Evolutionary conservation across 176 grass and related monocot genomes (phyloP).

Genomic region (Echinochloa phyllopogon): DNA sequence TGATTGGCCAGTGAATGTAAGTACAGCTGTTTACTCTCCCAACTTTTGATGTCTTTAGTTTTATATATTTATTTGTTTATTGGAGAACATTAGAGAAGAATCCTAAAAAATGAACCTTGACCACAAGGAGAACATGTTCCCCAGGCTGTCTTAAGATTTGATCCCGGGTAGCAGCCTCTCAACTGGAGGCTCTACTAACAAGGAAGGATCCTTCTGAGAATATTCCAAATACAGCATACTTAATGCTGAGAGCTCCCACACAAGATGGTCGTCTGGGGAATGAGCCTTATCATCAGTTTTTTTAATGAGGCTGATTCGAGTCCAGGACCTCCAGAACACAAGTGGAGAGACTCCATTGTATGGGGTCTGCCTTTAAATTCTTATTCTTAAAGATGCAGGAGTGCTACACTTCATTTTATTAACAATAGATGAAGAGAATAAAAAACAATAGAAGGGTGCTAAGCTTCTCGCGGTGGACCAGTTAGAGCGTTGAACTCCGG

Average conservation of each 20-base stretch:
- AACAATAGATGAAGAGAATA: no score
- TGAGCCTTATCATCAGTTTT: not conserved
- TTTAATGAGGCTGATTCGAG: not conserved
- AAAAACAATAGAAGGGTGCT: no score
- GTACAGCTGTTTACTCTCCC: slow-evolving; percentile 8
- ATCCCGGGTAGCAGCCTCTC: not conserved
- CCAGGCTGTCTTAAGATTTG: not conserved
- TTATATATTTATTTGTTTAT: not conserved
- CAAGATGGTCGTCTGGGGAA: no score
- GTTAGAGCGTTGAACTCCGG: no score
- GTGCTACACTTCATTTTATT: no score
- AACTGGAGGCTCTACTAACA: not conserved
- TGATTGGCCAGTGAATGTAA: slow-evolving; percentile 77
- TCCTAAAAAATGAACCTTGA: not conserved
- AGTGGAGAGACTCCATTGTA: not conserved
- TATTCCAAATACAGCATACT: not conserved
- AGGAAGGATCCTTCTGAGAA: not conserved
- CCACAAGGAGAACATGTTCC: not conserved
- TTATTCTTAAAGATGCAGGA: no score
- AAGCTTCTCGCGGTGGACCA: no score
- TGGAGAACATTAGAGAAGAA: not conserved
- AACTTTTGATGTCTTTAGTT: not conserved
- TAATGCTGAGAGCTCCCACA: not conserved
- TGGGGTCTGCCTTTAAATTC: no score
- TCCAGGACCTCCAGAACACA: not conserved